phyloP scores from a whole-genome alignment of 2,329 filamentous ascomycete genomes.

The Cercospora sp. region DNA sequence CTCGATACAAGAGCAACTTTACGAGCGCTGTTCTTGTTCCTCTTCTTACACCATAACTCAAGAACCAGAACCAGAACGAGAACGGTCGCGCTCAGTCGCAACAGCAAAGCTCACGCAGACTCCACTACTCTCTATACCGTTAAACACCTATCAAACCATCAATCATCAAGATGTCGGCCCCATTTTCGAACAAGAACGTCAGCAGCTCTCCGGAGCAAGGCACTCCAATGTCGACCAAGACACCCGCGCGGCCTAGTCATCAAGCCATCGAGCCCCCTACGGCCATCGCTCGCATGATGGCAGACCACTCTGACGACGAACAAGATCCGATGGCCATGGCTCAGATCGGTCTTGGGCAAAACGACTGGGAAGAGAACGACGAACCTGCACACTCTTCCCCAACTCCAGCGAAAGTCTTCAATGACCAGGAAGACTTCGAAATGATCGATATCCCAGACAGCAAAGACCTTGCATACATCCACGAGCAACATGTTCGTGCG shows the following conservation, averaged over 20 bases:
- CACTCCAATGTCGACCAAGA: not conserved
- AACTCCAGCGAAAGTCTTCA: not conserved
- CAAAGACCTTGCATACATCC: no score
- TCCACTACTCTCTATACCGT: not conserved
- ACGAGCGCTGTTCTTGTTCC: not conserved
- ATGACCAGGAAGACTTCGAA: not conserved
- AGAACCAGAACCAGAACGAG: not conserved
- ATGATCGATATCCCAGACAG: no score
- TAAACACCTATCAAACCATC: no score
- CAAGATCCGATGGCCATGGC: not conserved
- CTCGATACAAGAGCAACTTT: not conserved
- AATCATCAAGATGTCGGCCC: no score
- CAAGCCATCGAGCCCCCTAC: not conserved
- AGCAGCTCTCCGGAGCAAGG: not conserved
- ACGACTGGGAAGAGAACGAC: not conserved
- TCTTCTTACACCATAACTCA: not conserved
- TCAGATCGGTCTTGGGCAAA: not conserved
- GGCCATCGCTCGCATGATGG: not conserved
- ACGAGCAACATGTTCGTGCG: no score
- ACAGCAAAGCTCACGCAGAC: not conserved
- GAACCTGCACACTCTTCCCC: not conserved
- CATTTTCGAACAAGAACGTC: not conserved
- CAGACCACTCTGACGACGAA: not conserved
- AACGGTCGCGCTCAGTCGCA: not conserved
- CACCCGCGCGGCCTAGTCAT: not conserved